Evolutionary conservation across 1,139 yeast species (phyloP).

Genomic region (Yamadazyma pseudoaaseri): DNA sequence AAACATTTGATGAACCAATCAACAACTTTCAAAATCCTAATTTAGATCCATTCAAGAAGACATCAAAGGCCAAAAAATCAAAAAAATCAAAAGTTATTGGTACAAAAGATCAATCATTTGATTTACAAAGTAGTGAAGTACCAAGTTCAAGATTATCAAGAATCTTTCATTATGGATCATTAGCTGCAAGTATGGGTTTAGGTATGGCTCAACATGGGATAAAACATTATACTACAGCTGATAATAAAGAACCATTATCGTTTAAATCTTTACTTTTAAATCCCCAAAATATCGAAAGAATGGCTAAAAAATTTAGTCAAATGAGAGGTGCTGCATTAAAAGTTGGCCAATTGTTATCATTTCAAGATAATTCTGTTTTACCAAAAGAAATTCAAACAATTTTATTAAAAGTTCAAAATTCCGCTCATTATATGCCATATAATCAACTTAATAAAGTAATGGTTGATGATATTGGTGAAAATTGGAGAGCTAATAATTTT

Average conservation of each 20-base stretch:
- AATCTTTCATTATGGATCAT: slow-evolving; percentile 85
- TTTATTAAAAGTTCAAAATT: slow-evolving; percentile 81
- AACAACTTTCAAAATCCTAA: slow-evolving; percentile 7
- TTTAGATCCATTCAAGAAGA: slow-evolving; percentile 11
- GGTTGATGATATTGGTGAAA: slow-evolving; percentile 67
- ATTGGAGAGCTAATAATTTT: slow-evolving; percentile 73
- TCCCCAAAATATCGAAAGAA: slow-evolving; percentile 80
- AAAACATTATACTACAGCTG: slow-evolving; percentile 55
- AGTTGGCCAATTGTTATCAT: slow-evolving; percentile 92
- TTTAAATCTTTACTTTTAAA: slow-evolving; percentile 67
- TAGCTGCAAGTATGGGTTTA: slow-evolving; percentile 89
- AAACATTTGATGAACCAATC: slow-evolving; percentile 10
- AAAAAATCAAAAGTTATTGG: slow-evolving; percentile 8
- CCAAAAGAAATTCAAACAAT: slow-evolving; percentile 85
- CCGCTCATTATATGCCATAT: slow-evolving; percentile 96
- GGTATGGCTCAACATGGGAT: slow-evolving; percentile 83
- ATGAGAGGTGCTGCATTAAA: slow-evolving; percentile 99
- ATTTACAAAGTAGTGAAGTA: slow-evolving; percentile 52
- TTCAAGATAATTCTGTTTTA: slow-evolving; percentile 82
- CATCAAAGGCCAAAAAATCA: slow-evolving; percentile 2
- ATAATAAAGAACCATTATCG: slow-evolving; percentile 44
- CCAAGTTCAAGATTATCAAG: slow-evolving; percentile 87
- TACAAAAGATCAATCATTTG: slow-evolving; percentile 7
- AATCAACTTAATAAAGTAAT: slow-evolving; percentile 81
- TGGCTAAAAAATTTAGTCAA: slow-evolving; percentile 82